Base-by-base conservation (phyloP, 2,329 filamentous ascomycete genomes). In the Sporothrix phasma region DNA sequence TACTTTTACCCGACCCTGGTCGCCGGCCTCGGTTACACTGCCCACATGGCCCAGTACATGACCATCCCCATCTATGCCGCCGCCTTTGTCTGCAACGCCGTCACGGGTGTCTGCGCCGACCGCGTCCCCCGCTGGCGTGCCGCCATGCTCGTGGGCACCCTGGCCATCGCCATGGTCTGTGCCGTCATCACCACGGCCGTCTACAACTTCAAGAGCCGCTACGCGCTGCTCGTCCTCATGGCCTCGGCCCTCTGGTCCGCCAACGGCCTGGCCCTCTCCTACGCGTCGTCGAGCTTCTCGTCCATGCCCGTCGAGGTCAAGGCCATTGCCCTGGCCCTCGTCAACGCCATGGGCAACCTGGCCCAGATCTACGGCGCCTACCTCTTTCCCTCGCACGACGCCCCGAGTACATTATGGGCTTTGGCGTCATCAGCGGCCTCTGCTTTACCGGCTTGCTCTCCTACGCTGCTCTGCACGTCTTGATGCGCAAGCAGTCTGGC, bases 131-230 rank as follows among this genome's bases (percentile, higher is more conserved):
- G 49, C 49, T 53, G 49, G 49, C 97, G 96, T 72, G 94, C 94
- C 1, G 81, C 83, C 64, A 94, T 89, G 0, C 92, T 97, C 1
- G 94, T 93, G 7, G 84, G 88, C 68, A 97, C 93, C 92, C 94
- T 97, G 77, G 91, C 91, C 0, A 97, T 97, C 71, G 94, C 91
- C 17, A 97, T 99, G 77, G 97, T 96, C 82, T 97, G 97, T 71
- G 94, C 94, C 45, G 94, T 99, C 3, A 79, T 99, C 63, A 99
- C 1, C 70, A 76, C 1, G 34, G 76, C 75, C 19, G 74, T 83
- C 3, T 82, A 82, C 70, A 72, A 80, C 69, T 80, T 78, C 71
- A 80, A 74, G 0, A 81, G 79, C 0, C 76, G 82, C 5, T 85
- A 85, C 67, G 80, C 75, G 0, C 73, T 84, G 1, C 75, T 85